Evolutionary conservation across 2,329 filamentous ascomycete species (phyloP).

Genomic region (Apiospora kogelbergensis): DNA sequence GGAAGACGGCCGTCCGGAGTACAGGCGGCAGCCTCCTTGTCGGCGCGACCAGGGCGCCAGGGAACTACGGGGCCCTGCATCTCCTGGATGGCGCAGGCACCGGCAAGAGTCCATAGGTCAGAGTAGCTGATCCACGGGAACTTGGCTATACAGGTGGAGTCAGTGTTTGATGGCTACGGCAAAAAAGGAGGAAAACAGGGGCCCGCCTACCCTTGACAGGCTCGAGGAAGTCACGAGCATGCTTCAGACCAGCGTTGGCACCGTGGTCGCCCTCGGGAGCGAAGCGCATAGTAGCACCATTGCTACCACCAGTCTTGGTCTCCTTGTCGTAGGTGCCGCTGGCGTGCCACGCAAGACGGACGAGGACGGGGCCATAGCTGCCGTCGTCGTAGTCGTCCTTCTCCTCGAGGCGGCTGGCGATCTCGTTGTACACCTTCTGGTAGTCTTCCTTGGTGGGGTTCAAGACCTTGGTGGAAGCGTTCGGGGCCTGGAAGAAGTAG

Average conservation of each 20-base stretch:
- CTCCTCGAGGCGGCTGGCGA: constrained; percentile 78
- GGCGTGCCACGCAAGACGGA: constrained; percentile 92
- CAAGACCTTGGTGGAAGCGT: constrained; percentile 59
- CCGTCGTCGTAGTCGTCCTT: constrained; percentile 96
- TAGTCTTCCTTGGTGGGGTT: constrained; percentile 82
- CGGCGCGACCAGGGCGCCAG: constrained; percentile 81
- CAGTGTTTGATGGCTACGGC: constrained; percentile 15
- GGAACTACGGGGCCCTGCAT: constrained; percentile 88
- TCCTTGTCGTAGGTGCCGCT: constrained; percentile 89
- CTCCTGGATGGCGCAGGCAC: constrained; percentile 86
- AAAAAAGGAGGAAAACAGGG: not conserved
- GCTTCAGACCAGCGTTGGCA: constrained; percentile 86
- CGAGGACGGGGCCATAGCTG: constrained; percentile 87
- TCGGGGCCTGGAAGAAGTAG: constrained; percentile 60
- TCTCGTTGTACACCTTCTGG: constrained; percentile 90
- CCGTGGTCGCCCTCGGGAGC: constrained; percentile 85
- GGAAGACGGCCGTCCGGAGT: constrained; percentile 88
- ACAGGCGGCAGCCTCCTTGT: constrained; percentile 79
- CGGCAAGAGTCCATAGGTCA: constrained; percentile 92
- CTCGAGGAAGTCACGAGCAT: constrained; percentile 85
- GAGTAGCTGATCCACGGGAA: constrained; percentile 97
- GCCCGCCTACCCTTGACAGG: constrained; percentile 71
- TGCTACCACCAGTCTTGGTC: constrained; percentile 88
- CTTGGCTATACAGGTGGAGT: constrained; percentile 50
- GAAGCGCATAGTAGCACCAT: constrained; percentile 97